A percentile compares a stretch with the other conserved stretches of the same genome.
Conservation (phyloP, 2,329 filamentous ascomycete species). For the Fusarium gaditjirri region DNA sequence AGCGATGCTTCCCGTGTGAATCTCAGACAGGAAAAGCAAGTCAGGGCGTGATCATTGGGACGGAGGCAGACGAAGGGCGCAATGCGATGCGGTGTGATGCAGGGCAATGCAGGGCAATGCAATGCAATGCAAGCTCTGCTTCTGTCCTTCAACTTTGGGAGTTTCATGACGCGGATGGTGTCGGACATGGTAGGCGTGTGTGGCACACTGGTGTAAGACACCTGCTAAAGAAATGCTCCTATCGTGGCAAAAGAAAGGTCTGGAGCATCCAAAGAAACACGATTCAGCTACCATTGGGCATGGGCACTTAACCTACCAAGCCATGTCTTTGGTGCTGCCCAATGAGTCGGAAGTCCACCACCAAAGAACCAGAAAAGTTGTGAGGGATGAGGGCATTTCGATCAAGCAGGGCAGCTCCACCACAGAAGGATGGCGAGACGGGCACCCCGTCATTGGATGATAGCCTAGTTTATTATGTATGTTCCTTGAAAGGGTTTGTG, state of each 20-base stretch:
- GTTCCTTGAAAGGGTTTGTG: neutral
- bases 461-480: neutral
- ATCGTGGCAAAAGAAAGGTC: constrained; percentile 29
- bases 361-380: neutral
- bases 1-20: constrained; percentile 36
- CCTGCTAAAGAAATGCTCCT: constrained; percentile 19
- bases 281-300: constrained; percentile 11
- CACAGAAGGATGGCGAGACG: neutral
- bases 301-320: constrained; percentile 1
- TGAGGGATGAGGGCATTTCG: neutral
- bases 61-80: neutral
- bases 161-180: constrained; percentile 41
- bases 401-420: neutral
- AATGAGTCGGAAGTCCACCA: neutral
- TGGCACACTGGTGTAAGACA: constrained; percentile 41
- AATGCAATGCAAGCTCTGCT: constrained; percentile 1
- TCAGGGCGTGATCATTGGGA: constrained; percentile 1
- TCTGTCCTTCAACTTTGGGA: neutral
- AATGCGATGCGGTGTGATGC: neutral
- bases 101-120: neutral
- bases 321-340: neutral
- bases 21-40: constrained; percentile 34
- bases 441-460: constrained; percentile 9
- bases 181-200: constrained; percentile 34
- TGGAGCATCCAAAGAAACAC: constrained; percentile 23